phyloP scores from a whole-genome alignment of 2,329 filamentous ascomycete genomes.

The Massarina eburnea region DNA sequence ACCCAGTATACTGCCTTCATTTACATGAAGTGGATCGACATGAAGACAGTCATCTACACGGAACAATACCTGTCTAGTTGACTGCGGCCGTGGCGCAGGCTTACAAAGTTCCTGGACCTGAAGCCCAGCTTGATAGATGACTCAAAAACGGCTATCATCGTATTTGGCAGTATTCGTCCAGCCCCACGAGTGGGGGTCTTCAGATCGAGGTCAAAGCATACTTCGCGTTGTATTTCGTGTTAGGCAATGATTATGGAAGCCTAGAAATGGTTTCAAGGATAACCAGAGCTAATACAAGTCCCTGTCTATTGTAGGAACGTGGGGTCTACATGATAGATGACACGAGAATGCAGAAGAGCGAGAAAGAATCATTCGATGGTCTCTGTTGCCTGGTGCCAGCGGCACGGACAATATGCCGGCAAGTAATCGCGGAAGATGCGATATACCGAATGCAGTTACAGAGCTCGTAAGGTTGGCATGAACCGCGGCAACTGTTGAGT shows the following conservation, averaged over 20 bases:
- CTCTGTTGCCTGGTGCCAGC: not conserved
- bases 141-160: not conserved
- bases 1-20: too few species aligned
- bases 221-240: not conserved
- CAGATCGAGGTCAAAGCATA: not conserved
- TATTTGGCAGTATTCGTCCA: not conserved
- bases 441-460: not conserved
- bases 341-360: not conserved
- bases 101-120: not conserved
- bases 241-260: not conserved
- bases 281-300: not conserved
- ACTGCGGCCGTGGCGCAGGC: not conserved
- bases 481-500: not conserved
- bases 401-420: not conserved
- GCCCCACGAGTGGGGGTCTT: not conserved
- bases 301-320: not conserved
- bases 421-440: not conserved
- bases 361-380: not conserved
- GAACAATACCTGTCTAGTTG: not conserved
- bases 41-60: not conserved
- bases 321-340: not conserved
- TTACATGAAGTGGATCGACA: too few species aligned
- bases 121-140: not conserved
- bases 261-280: not conserved
- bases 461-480: not conserved